Percentiles rank a stretch among this genome's conserved stretches.
phyloP scores from a whole-genome alignment of 768 basidiomycete species.

The Psilocybe cyanescens region DNA sequence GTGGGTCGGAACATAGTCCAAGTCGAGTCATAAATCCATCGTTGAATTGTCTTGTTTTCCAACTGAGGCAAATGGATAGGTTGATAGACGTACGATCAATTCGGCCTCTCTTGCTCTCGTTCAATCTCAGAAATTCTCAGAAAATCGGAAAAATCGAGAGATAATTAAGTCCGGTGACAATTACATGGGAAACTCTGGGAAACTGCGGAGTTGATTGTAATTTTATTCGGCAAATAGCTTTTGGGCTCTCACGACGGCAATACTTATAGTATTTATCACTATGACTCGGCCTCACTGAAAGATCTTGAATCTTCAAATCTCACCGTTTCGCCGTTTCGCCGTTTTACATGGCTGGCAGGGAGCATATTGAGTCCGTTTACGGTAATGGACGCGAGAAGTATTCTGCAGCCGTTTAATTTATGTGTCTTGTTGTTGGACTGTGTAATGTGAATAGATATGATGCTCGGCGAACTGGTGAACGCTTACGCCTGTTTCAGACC shows the following conservation, averaged over 20 bases:
- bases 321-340: neutral
- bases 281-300: neutral
- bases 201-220: neutral
- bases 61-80: neutral
- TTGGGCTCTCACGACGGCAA: neutral
- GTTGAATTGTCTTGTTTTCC: neutral
- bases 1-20: neutral
- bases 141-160: neutral
- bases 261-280: neutral
- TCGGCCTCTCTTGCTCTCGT: neutral
- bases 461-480: neutral
- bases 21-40: neutral
- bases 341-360: neutral
- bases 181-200: neutral
- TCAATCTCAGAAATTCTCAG: neutral
- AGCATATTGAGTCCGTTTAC: neutral
- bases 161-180: neutral
- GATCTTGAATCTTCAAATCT: neutral
- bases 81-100: neutral
- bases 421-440: neutral
- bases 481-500: neutral
- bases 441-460: neutral
- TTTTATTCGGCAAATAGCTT: neutral
- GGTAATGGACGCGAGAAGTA: neutral
- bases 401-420: neutral